These are phyloP conservation scores for Pilobolus umbonatus DNA, from an alignment of 192 early-diverging fungal genomes.

Conservation along the genomic window DNA sequence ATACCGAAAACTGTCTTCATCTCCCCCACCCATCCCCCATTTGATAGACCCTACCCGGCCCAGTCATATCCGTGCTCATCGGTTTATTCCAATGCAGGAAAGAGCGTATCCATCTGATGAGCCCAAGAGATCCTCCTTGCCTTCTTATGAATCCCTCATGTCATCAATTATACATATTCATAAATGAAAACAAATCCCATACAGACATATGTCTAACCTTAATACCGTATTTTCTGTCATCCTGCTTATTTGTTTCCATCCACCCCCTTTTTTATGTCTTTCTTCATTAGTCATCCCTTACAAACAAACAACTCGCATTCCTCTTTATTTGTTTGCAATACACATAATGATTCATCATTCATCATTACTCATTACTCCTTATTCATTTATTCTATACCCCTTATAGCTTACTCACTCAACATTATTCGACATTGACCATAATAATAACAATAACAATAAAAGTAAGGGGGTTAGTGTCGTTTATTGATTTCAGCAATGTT, in stretches of 20 bases:
- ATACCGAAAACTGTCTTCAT: constrained; percentile 1
- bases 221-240: no score
- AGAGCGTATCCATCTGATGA: no score
- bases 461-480: no score
- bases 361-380: neutral
- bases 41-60: constrained; percentile 1
- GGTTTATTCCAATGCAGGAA: constrained; percentile 15
- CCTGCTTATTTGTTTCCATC: no score
- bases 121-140: neutral
- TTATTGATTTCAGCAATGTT: neutral
- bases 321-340: neutral
- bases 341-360: neutral
- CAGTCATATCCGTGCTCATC: constrained; percentile 2
- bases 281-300: neutral
- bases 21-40: neutral
- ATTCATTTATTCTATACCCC: no score
- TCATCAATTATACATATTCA: no score
- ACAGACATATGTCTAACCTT: neutral
- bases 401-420: no score
- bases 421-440: no score
- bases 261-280: neutral
- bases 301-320: neutral
- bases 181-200: constrained; percentile 5
- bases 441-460: no score
- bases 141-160: constrained; percentile 11